phyloP scores from a whole-genome alignment of 495 filamentous ascomycete genomes.

The Lasiosphaeriaceae sp. region DNA sequence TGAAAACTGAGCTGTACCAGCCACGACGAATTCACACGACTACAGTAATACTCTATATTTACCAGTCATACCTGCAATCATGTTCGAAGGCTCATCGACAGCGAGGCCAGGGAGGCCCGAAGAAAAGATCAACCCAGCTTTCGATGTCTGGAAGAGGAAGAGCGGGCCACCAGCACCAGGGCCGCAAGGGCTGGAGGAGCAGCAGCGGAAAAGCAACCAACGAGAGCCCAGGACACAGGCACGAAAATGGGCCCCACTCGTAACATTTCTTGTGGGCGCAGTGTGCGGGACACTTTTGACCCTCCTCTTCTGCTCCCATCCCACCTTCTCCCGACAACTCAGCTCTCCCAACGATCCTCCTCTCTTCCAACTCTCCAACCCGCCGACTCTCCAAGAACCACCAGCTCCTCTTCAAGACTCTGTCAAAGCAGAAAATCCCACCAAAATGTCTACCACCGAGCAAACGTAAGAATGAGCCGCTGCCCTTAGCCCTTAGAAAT shows the following conservation, averaged over 20 bases:
- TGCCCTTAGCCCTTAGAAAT: background rate
- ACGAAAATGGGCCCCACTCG: conserved; percentile 2
- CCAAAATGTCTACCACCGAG: conserved; percentile 75
- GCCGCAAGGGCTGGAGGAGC: background rate
- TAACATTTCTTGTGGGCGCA: conserved; percentile 8
- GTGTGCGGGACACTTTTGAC: conserved; percentile 17
- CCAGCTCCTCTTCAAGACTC: conserved; percentile 28
- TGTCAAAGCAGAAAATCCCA: conserved; percentile 32
- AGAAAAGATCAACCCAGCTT: background rate
- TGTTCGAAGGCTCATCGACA: background rate
- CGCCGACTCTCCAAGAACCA: conserved; percentile 36
- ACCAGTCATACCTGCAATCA: background rate
- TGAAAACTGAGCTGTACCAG: background rate
- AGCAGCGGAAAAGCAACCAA: conserved; percentile 4
- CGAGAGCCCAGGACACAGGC: conserved; percentile 3
- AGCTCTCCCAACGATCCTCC: conserved; percentile 6
- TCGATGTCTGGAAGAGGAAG: background rate
- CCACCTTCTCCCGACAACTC: conserved; percentile 8
- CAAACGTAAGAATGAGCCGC: conserved; percentile 72
- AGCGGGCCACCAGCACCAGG: background rate
- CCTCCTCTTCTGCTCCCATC: conserved; percentile 14
- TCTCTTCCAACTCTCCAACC: conserved; percentile 18
- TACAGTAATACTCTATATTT: too few species aligned
- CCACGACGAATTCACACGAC: background rate
- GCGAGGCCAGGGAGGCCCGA: too few species aligned